Base-by-base conservation (phyloP, 2,329 filamentous ascomycete species). In the Botrytis fragariae region DNA sequence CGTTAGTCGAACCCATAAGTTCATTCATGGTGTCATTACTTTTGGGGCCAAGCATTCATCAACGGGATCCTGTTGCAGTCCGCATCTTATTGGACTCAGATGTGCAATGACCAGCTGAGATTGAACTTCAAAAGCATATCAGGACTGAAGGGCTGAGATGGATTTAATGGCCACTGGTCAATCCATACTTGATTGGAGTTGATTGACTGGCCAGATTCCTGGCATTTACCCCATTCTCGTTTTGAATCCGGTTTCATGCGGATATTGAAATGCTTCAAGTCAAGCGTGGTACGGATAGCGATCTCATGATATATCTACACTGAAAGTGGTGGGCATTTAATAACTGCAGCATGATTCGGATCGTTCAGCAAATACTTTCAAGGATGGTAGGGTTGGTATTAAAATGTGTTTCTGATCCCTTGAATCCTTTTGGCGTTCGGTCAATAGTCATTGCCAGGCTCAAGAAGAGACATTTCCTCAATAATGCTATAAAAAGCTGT, bases 31-130 rank as follows among this genome's bases (percentile, higher is more conserved):
- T 35, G 57, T 32, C 18, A 7, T 35, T 35, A 35, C 25, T 20
- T 12, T 22, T 12, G 6, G 20, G 4, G 12, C 20, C 20, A 39
- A 12, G 6, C 12, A 14, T 39, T n/a, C 12, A 0, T 0, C 25
- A 39, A 39, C 25, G 12, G 22, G 1, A 18, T 61, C 6, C 5
- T 37, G 35, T 61, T 18, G 35, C 59, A 61, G 14, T n/a, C 9
- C 14, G 7, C 8, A n/a, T 22, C 25, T 20, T 14, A 9, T 16
- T 39, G 3, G 35, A n/a, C 8, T 25, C 22, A 39, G 22, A 9
- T 61, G 59, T n/a, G 35, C 10, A 60, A 39, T 39, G 6, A 61
- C 10, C 32, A 39, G 35, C 32, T 37, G 16, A 39, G 35, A 61
- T 22, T 39, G 59, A 62, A 39, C 22, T 62, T 39, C 16, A 8